These are phyloP conservation scores for Synchytrium microbalum DNA, from an alignment of 371 early-diverging fungal genomes.

Conservation along the genomic window DNA sequence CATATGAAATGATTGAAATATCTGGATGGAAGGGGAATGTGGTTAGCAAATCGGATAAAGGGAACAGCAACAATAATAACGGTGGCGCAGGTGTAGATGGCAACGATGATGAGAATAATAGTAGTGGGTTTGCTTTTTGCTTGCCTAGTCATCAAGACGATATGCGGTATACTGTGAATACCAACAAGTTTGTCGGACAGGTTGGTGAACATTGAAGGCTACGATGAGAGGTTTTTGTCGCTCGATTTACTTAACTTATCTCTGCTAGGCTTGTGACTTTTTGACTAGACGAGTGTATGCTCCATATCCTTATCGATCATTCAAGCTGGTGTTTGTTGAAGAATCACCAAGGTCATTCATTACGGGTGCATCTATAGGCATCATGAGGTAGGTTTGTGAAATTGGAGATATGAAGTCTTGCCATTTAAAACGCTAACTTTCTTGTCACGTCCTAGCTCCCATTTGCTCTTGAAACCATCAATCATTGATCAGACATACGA, in stretches of 20 bases:
- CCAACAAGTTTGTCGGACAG: conserved; percentile 5
- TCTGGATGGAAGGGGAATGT: conserved; percentile 12
- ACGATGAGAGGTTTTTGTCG: background rate
- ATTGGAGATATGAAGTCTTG: conserved; percentile 6
- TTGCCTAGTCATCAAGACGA: conserved; percentile 17
- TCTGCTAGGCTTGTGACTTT: conserved; percentile 61
- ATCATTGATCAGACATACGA: conserved; percentile 83
- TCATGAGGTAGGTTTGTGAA: conserved; percentile 45
- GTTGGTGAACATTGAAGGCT: background rate
- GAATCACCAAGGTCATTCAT: conserved; percentile 57
- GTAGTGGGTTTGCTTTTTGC: conserved; percentile 21
- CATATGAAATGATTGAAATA: conserved; percentile 44
- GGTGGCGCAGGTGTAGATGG: too few species aligned
- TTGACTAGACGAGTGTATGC: conserved; percentile 73
- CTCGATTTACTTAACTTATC: conserved; percentile 11
- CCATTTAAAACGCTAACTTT: conserved; percentile 2
- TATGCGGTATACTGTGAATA: background rate
- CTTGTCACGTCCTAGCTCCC: conserved; percentile 37
- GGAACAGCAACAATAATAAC: background rate
- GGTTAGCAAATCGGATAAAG: background rate
- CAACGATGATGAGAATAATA: background rate
- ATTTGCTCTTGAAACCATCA: conserved; percentile 61
- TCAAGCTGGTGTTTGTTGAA: conserved; percentile 80
- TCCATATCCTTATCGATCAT: conserved; percentile 78
- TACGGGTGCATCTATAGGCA: conserved; percentile 61